Evolutionary conservation across 768 basidiomycete genomes (phyloP).

Genomic region (Mycena venus): DNA sequence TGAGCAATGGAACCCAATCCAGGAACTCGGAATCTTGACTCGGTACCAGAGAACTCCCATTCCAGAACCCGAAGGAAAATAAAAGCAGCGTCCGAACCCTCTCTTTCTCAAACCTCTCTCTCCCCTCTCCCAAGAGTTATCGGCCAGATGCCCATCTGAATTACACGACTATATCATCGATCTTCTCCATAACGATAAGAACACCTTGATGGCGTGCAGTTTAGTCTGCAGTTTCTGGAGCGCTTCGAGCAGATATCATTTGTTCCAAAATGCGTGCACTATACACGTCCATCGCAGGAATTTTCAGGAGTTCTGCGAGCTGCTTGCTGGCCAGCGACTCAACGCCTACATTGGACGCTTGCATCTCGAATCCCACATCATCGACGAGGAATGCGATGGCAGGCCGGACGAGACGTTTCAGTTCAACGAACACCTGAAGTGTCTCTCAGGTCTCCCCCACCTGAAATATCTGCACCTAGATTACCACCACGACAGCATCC

Average conservation of each 20-base stretch:
- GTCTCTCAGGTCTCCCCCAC: neutral
- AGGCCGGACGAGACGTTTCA: neutral
- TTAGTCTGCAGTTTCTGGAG: constrained; percentile 16
- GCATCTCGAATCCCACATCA: constrained; percentile 11
- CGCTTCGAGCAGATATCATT: constrained; percentile 7
- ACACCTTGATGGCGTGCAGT: neutral
- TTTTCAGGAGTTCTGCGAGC: constrained; percentile 1
- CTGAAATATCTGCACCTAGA: constrained; percentile 5
- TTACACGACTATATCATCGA: constrained; percentile 21
- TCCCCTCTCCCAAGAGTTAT: neutral
- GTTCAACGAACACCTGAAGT: constrained; percentile 6
- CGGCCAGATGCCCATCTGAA: constrained; percentile 2
- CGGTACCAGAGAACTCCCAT: neutral
- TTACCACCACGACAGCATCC: neutral
- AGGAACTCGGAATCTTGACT: too few species aligned
- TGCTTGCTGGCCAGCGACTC: constrained; percentile 6
- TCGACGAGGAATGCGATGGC: neutral
- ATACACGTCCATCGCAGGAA: constrained; percentile 4
- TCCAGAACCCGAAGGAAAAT: neutral
- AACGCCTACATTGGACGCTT: constrained; percentile 17
- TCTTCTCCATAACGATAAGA: neutral
- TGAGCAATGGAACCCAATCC: too few species aligned
- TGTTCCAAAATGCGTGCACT: constrained; percentile 14
- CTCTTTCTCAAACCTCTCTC: neutral
- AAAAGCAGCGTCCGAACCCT: neutral